Evolutionary conservation across 495 filamentous ascomycete species (phyloP), one percentile per base, ranked within the genome.

Genomic region (Umbilicaria muhlenbergii): DNA sequence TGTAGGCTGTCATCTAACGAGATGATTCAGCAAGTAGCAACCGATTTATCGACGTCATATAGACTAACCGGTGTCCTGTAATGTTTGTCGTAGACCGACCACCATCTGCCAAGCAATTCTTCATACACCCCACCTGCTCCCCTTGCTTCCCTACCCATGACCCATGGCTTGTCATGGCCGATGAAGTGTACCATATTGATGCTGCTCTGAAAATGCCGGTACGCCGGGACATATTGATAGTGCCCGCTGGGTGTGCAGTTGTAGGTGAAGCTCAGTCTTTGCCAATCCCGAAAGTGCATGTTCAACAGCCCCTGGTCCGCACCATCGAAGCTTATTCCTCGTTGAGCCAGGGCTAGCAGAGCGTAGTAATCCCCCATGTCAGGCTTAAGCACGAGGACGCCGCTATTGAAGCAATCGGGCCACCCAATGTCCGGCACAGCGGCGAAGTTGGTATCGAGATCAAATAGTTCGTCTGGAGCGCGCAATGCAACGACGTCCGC

Each of bases 331-430:
- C 86, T 94, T 57, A 85, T 82, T 39, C 86, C 87, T 32, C 79
- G 65, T 48, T 86, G 72, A 21, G 92, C 88, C 59, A 95, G 72
- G 39, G 82, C 81, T 46, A 75, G 68, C 53, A 99, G 69, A 18
- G 86, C 81, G 55, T 81, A 80, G 60, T 91, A 94, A 46, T 92
- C 87, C 42, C 80, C 80, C 70, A 85, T 64, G 59, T 93, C 84
- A 14, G 91, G 91, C 19, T 74, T 80, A 36, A 96, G 61, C 36
- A 82, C 84, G 83, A 99, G 91, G 40, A 99, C 70, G 45, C 91
- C 91, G 37, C 84, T 88, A 65, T 99, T 99, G 73, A 99, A 99
- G 48, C 86, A 74, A 65, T 99, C 91, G 28, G 91, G 91, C 92
- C 92, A 99, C 53, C 91, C 91, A 52, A 96, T 81, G 56, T 99